Evolutionary conservation across 2,329 filamentous ascomycete species (phyloP).

Genomic region (Aspergillus amoenus): DNA sequence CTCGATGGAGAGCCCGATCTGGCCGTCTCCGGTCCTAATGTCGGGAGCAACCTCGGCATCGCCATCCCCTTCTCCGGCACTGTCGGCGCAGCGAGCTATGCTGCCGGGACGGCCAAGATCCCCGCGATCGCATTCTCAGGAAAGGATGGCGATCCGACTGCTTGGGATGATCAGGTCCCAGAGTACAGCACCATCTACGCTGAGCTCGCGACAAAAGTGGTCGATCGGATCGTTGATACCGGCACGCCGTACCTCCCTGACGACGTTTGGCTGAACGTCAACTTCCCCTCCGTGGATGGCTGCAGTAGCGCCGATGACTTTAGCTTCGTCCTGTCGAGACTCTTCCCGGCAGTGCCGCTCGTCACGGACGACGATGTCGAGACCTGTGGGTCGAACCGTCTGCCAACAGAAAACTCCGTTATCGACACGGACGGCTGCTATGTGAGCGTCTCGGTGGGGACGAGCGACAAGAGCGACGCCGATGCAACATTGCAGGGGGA

Average conservation of each 20-base stretch:
- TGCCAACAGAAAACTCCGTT: conserved; percentile 62
- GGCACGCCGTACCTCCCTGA: conserved; percentile 64
- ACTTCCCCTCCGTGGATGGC: conserved; percentile 57
- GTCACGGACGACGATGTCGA: conserved; percentile 51
- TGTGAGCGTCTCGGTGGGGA: conserved; percentile 63
- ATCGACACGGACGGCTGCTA: conserved; percentile 55
- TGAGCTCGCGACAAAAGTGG: conserved; percentile 60
- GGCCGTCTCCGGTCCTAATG: conserved; percentile 65
- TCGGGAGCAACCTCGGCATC: conserved; percentile 58
- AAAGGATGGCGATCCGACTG: conserved; percentile 48
- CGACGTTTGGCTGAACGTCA: conserved; percentile 66
- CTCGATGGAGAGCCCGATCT: conserved; percentile 60
- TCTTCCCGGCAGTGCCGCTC: conserved; percentile 48
- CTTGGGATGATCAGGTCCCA: conserved; percentile 53
- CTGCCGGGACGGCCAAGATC: conserved; percentile 53
- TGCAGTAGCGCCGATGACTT: conserved; percentile 58
- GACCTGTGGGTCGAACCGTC: conserved; percentile 54
- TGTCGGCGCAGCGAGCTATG: conserved; percentile 63
- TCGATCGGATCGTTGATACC: conserved; percentile 53
- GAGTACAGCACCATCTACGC: conserved; percentile 61
- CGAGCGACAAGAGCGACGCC: conserved; percentile 60
- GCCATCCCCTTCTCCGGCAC: conserved; percentile 63
- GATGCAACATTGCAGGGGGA: conserved; percentile 51
- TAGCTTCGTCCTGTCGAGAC: conserved; percentile 63
- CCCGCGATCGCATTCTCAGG: conserved; percentile 70